Conservation (phyloP, 495 filamentous ascomycete species). For the Sordaria brevicollis region DNA sequence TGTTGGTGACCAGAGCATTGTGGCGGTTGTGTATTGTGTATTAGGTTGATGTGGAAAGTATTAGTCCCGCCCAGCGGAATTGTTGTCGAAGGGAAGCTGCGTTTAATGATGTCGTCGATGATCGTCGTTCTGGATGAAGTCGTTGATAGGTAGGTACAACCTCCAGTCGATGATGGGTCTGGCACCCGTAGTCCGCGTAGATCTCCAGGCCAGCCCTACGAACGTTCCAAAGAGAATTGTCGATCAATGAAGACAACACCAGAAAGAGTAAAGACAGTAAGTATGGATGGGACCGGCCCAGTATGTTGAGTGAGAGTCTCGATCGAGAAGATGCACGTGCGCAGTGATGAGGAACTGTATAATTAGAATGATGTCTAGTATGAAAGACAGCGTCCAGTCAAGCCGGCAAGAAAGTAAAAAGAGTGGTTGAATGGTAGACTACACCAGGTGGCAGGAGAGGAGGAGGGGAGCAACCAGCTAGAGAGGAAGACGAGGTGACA, state of each 20-base stretch:
- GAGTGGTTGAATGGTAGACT: background rate
- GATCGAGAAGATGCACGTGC: background rate
- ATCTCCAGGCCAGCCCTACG: background rate
- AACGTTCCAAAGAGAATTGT: background rate
- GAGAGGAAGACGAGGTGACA: background rate
- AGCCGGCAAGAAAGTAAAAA: background rate
- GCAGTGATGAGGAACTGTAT: background rate
- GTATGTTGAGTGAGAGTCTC: background rate
- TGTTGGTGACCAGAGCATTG: slow-evolving; percentile 19
- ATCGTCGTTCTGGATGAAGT: background rate
- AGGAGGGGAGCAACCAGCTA: background rate
- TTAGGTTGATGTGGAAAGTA: slow-evolving; percentile 4
- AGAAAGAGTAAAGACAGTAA: background rate
- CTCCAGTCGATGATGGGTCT: background rate
- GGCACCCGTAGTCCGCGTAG: background rate
- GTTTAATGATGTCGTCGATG: background rate
- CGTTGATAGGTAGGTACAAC: background rate
- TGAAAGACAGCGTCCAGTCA: background rate
- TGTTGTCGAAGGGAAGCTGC: background rate
- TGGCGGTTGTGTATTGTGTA: slow-evolving; percentile 7
- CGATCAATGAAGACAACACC: background rate
- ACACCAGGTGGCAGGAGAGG: background rate
- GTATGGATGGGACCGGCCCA: background rate
- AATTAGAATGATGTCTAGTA: background rate
- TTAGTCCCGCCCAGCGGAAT: background rate